phyloP scores from a whole-genome alignment of 176 grass and related monocot genomes.

The Carex parvula region DNA sequence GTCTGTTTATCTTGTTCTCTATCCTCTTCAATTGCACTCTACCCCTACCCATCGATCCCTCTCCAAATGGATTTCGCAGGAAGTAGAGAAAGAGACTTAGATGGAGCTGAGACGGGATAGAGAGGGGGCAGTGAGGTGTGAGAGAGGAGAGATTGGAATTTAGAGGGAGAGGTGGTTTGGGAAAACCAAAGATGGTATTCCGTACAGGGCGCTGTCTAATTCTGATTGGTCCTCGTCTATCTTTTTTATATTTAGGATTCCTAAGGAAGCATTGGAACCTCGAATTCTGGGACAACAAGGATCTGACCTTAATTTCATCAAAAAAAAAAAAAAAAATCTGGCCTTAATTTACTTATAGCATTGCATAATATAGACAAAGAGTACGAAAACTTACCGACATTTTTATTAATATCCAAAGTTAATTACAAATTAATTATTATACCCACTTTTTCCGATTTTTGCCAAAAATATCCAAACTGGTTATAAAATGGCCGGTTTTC shows the following conservation, averaged over 20 bases:
- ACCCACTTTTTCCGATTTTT: too few relatives aligned
- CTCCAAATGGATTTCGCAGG: not conserved
- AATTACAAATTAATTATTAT: too few relatives aligned
- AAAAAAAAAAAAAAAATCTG: too few relatives aligned
- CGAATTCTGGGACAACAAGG: not conserved
- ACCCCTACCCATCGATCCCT: conserved; percentile 49
- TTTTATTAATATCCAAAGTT: too few relatives aligned
- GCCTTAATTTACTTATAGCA: too few relatives aligned
- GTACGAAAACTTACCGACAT: too few relatives aligned
- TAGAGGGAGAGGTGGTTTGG: conserved; percentile 1
- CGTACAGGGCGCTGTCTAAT: not conserved
- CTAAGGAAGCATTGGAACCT: not conserved
- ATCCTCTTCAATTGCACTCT: conserved; percentile 88
- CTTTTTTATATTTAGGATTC: not conserved
- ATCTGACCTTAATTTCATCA: too few relatives aligned
- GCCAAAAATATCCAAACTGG: too few relatives aligned
- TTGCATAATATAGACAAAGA: too few relatives aligned
- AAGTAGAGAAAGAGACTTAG: not conserved
- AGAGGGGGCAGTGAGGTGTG: not conserved
- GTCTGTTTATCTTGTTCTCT: conserved; percentile 83
- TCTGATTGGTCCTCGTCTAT: not conserved
- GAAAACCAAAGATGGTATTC: not conserved
- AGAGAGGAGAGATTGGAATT: conserved; percentile 14
- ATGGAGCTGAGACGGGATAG: not conserved
- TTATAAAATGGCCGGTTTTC: too few relatives aligned